Base-by-base conservation (phyloP, 1,139 yeast genomes). In the Lodderomyces parapsilosis region DNA sequence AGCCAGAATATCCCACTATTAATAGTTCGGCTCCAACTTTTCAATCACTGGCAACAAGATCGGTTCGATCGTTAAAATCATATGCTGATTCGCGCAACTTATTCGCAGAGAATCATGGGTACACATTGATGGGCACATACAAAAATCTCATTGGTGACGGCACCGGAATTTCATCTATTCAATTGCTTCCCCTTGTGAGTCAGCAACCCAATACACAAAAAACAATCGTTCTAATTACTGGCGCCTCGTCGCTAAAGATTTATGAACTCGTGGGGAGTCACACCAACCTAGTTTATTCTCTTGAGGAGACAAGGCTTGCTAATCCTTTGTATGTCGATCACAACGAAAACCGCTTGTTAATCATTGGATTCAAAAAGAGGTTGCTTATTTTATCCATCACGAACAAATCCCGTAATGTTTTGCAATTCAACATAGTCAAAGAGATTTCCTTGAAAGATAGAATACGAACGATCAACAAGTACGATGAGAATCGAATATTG, bases 231-330 rank as follows among this genome's bases (percentile, higher is more conserved):
- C 55, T 63, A 3, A 53, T 69, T 13, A 57, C 63, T 7, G 57
- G 57, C 4, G 36, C 52, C 1, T 71, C 65, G 10, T 43, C 54
- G 1, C 49, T 69, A 3, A 55, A 59, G 31, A 55, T 71, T 3
- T 64, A 57, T 47, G 76, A 71, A 47, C 55, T 62, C 41, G 66
- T 65, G 2, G 74, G 74, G 0, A 51, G 56, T 18, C 70, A 67
- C 44, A 53, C 70, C 30, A 68, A 65, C 43, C 53, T 67, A 38
- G 56, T 69, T 10, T 60, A 60, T 37, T 53, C 56, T n/a, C 53
- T 71, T 23, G 62, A 61, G 1, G 72, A 68, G 2, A 50, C 62
- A 2, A 43, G 36, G 14, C 37, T 32, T 24, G 33, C 48, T 14
- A 37, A 40, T 23, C 35, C 42, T 22, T 46, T 56, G 13, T 58